Evolutionary conservation across 208 protist species (phyloP).

Genomic region (Leishmania tropica): DNA sequence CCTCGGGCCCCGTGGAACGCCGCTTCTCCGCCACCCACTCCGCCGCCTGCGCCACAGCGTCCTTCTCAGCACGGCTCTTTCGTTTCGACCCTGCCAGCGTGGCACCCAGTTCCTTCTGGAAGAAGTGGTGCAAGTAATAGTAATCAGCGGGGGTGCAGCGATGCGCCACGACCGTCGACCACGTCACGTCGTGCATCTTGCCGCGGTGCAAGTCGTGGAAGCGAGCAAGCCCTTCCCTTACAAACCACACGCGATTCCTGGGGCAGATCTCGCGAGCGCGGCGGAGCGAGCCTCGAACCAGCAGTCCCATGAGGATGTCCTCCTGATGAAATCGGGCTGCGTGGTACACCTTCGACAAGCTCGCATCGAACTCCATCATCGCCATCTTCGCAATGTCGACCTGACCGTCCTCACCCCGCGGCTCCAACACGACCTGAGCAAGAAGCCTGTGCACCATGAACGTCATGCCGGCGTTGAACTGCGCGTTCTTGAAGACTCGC

Average conservation of each 20-base stretch:
- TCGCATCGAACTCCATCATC: slow-evolving; percentile 5
- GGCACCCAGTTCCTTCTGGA: background rate
- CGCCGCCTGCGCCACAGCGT: background rate
- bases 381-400: background rate
- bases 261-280: background rate
- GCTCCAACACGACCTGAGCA: slow-evolving; percentile 3
- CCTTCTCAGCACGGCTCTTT: background rate
- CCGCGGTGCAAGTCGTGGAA: slow-evolving; percentile 26
- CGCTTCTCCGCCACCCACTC: slow-evolving; percentile 3
- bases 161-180: slow-evolving; percentile 23
- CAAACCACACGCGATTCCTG: background rate
- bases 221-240: background rate
- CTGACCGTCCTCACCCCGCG: background rate
- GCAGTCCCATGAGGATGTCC: slow-evolving; percentile 2
- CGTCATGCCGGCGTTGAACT: slow-evolving; percentile 17
- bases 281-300: background rate
- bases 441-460: slow-evolving; percentile 18
- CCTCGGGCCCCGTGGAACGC: background rate
- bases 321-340: slow-evolving; percentile 3
- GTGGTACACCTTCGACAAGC: background rate
- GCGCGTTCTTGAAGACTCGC: background rate
- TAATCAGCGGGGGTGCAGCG: slow-evolving; percentile 16
- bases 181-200: slow-evolving; percentile 8
- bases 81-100: background rate
- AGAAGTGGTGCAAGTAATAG: slow-evolving; percentile 18